Evolutionary conservation across 2,329 filamentous ascomycete species (phyloP), one percentile per base, ranked within the genome.

Genomic region (Zasmidium citrigriseum): DNA sequence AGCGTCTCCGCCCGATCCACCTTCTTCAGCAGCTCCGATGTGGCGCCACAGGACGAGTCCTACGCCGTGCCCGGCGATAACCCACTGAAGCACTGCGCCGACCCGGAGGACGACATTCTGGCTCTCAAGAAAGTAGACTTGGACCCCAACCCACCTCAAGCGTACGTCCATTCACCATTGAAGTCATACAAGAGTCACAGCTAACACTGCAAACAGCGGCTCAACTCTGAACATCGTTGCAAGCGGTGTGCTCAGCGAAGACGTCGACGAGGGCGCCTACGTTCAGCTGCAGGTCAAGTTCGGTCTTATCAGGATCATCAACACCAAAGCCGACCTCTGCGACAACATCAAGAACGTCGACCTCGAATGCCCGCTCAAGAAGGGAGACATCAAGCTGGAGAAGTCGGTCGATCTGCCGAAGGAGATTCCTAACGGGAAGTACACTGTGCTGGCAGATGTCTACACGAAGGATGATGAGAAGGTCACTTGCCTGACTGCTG

Each of bases 261-360:
- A 82, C 52, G 86, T 99, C 64, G 83, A 86, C 55, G 74, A 91
- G 58, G 93, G 91, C 58, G 91, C 93, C 60, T 91, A 90, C 68
- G 89, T 97, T 62, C 82, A 88, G 49, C 75, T 99, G 44, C 84
- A 87, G 66, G 93, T 99, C 78, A 97, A 96, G 79, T 97, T 96
- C 76, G 93, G 93, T 60, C 82, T 96, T 65, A 97, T 99, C 75
- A 90, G 87, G 55, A 84, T 99, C 64, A 86, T 99, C 76, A 90
- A 85, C 75, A 89, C 89, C 65, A 84, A 83, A 66, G 87, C 88
- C 69, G 89, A 96, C 72, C 84, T 98, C 38, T 99, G 95, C 80
- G 90, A 97, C 60, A 89, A 96, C 74, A 85, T 96, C 65, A 81
- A 84, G 73, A 92, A 97, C 67, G 91, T 97, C 46, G 91, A 97